A percentile compares a stretch with the other conserved stretches of the same genome.
These are phyloP conservation scores for Paxillus ammoniavirescens DNA, from an alignment of 768 basidiomycete genomes.

Conservation along the genomic window DNA sequence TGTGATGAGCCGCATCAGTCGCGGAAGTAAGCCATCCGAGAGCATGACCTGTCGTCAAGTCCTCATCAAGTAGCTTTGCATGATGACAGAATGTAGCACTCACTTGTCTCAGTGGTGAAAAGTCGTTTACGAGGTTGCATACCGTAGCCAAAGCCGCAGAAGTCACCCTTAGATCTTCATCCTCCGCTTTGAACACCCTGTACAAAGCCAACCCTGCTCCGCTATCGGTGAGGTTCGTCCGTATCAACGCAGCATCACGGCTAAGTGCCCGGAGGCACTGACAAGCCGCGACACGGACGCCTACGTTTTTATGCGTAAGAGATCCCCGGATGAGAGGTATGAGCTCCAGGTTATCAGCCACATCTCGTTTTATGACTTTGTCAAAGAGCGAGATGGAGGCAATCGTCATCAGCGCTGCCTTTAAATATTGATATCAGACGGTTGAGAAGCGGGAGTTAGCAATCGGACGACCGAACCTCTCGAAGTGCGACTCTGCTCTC, in stretches of 20 bases:
- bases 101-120: slow-evolving; percentile 76
- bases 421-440: background rate
- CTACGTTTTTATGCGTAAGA: slow-evolving; percentile 61
- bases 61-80: background rate
- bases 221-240: slow-evolving; percentile 83
- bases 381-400: slow-evolving; percentile 72
- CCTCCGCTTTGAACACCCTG: slow-evolving; percentile 50
- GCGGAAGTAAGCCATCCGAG: slow-evolving; percentile 61
- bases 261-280: slow-evolving; percentile 82
- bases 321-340: slow-evolving; percentile 52
- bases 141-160: slow-evolving; percentile 71
- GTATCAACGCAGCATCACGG: slow-evolving; percentile 73
- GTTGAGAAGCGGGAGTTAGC: background rate
- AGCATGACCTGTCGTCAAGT: slow-evolving; percentile 51
- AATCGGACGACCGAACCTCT: slow-evolving; percentile 45
- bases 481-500: slow-evolving; percentile 54
- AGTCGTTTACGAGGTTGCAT: slow-evolving; percentile 85
- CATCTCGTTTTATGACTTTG: slow-evolving; percentile 65
- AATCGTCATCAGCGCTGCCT: slow-evolving; percentile 75
- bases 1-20: slow-evolving; percentile 59
- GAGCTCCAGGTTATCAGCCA: slow-evolving; percentile 60
- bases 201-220: slow-evolving; percentile 75
- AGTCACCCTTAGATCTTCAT: slow-evolving; percentile 69
- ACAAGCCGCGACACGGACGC: slow-evolving; percentile 83
- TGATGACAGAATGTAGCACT: slow-evolving; percentile 25